Percentiles rank a stretch among this genome's conserved stretches.
phyloP scores from a whole-genome alignment of 768 basidiomycete genomes.

The Collybia sp. region DNA sequence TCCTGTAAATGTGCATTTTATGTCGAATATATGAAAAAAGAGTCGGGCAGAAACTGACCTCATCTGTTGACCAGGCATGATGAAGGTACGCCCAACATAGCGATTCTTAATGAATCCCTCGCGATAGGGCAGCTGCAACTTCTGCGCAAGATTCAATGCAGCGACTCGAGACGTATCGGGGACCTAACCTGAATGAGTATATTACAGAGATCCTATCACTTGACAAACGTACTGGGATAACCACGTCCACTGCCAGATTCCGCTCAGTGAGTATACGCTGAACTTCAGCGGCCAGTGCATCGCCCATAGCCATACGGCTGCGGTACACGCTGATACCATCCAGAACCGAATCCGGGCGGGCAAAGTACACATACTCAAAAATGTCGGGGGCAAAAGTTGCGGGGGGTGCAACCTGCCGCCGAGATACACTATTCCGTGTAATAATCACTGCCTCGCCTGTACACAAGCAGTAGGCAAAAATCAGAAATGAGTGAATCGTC shows the following conservation, averaged over 20 bases:
- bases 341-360: conserved; percentile 94
- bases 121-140: conserved; percentile 83
- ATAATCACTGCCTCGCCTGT: conserved; percentile 94
- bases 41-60: conserved; percentile 37
- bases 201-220: neutral
- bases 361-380: conserved; percentile 98
- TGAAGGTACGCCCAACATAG: conserved; percentile 97
- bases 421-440: conserved; percentile 72
- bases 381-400: conserved; percentile 93
- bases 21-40: neutral
- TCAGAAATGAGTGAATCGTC: neutral
- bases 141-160: conserved; percentile 92
- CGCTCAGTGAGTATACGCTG: conserved; percentile 62
- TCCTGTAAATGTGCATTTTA: conserved; percentile 36
- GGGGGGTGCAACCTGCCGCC: conserved; percentile 66
- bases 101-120: conserved; percentile 99
- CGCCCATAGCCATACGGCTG: conserved; percentile 99
- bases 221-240: conserved; percentile 71
- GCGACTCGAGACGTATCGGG: conserved; percentile 97
- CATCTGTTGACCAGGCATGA: conserved; percentile 99
- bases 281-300: conserved; percentile 87
- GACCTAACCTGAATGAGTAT: conserved; percentile 43
- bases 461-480: conserved; percentile 7
- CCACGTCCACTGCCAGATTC: conserved; percentile 82
- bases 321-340: conserved; percentile 98